Conservation (phyloP, 805 yeast species). For the Kazachstania taianensis region DNA sequence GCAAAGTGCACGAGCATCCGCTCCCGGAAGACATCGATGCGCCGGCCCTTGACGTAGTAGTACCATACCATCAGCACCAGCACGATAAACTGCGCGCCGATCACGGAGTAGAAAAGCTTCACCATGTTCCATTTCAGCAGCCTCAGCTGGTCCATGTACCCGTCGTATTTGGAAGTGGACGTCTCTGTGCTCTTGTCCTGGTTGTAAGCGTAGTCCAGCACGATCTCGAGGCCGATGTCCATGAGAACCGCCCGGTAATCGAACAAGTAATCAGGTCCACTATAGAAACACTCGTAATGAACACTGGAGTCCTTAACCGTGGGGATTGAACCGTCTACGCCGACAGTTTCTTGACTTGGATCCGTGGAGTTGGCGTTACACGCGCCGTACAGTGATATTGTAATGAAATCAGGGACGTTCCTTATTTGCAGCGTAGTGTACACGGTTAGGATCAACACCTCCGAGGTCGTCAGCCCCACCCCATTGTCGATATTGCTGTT, state of each 20-base stretch:
- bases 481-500: constrained; percentile 22
- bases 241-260: constrained; percentile 22
- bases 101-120: constrained; percentile 12
- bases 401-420: constrained; percentile 21
- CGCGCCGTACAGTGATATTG: constrained; percentile 18
- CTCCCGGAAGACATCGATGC: constrained; percentile 14
- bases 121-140: constrained; percentile 13
- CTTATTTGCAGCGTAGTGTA: constrained; percentile 20
- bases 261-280: constrained; percentile 16
- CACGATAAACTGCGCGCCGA: constrained; percentile 8
- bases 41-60: constrained; percentile 20
- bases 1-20: constrained; percentile 16
- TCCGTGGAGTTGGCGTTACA: constrained; percentile 11
- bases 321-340: neutral
- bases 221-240: constrained; percentile 20
- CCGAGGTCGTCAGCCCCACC: constrained; percentile 26
- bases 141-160: constrained; percentile 8
- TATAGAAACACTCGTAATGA: constrained; percentile 8
- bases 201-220: constrained; percentile 24
- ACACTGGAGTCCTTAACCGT: constrained; percentile 9
- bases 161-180: constrained; percentile 4
- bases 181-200: constrained; percentile 2
- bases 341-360: constrained; percentile 1
- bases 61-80: constrained; percentile 17
- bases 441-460: constrained; percentile 18